Evolutionary conservation across 441 rosid species (phyloP), one percentile per base, ranked within the genome.

Genomic region (Populus tomentosa): DNA sequence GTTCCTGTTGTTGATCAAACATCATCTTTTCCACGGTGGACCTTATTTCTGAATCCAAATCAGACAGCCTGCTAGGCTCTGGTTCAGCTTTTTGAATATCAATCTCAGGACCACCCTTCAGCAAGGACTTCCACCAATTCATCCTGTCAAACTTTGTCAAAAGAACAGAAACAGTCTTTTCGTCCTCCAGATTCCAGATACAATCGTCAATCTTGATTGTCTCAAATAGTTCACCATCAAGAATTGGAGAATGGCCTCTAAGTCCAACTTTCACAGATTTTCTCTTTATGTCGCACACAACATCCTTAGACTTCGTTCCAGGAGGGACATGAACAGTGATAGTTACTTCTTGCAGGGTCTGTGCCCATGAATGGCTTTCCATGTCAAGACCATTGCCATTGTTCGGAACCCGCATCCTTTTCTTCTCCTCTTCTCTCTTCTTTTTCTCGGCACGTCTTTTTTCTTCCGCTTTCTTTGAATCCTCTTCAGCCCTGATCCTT

Each of bases 171-270:
- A 94, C 70, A 24, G 86, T 67, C 71, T 85, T 82, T 74, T 89
- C 90, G 80, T 94, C 98, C 90, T 94, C 98, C 89, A 93, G 82
- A 80, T 89, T 91, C 97, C 98, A 92, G 67, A 86, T 91, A 67
- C 90, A 89, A 77, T 92, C 97, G 77, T 88, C 95, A 73, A 91
- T 90, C 80, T 89, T 92, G 75, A 94, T 83, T 70, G 82, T 36
- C 40, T 85, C 85, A 79, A 78, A 84, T 36, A 91, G 91, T 65
- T 93, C 97, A 33, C 95, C 98, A 90, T 94, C 95, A 59, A 92
- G 84, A 9, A 94, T 78, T n/a, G 91, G 88, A 75, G 92, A 87
- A 74, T 91, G 89, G 38, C 94, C 95, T 86, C 91, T 91, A 81
- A 94, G 86, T 62, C 92, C 97, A 77, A 91, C 83, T 84, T 88